A percentile compares a stretch with the other conserved stretches of the same genome.
These are phyloP conservation scores for Cladosporium sp. DNA, from an alignment of 2,329 filamentous ascomycete species.

Conservation along the genomic window DNA sequence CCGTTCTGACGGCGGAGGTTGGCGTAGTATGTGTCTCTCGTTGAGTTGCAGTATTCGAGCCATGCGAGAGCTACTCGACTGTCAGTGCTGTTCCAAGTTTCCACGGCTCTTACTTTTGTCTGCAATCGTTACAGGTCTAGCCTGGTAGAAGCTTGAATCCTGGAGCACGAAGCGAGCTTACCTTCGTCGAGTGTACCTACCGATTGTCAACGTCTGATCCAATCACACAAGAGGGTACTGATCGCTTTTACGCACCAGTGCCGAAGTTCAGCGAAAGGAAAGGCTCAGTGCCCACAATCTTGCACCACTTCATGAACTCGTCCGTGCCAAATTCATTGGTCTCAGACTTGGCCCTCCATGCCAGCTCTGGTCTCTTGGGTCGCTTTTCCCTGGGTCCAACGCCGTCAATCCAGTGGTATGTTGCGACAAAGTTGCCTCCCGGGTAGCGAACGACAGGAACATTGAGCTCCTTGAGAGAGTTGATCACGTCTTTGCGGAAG, in stretches of 20 bases:
- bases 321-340: slow-evolving; percentile 80
- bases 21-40: slow-evolving; percentile 75
- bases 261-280: slow-evolving; percentile 81
- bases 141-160: too few relatives aligned
- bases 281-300: slow-evolving; percentile 70
- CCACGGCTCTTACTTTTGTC: background rate
- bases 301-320: slow-evolving; percentile 82
- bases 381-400: slow-evolving; percentile 71
- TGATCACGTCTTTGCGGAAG: slow-evolving; percentile 76
- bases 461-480: slow-evolving; percentile 70
- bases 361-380: slow-evolving; percentile 67
- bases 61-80: slow-evolving; percentile 61
- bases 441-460: slow-evolving; percentile 78
- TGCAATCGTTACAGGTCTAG: background rate
- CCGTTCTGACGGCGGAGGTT: slow-evolving; percentile 77
- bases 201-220: slow-evolving; percentile 19
- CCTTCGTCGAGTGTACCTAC: slow-evolving; percentile 52
- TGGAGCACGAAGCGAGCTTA: slow-evolving; percentile 34
- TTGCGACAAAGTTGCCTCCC: slow-evolving; percentile 81
- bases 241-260: slow-evolving; percentile 53
- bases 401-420: slow-evolving; percentile 83
- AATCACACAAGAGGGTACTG: background rate
- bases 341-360: slow-evolving; percentile 71
- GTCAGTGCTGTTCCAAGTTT: background rate
- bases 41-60: slow-evolving; percentile 84